Conservation (phyloP, 352 stramenopile species). For the Globisporangium megalacanthum region DNA sequence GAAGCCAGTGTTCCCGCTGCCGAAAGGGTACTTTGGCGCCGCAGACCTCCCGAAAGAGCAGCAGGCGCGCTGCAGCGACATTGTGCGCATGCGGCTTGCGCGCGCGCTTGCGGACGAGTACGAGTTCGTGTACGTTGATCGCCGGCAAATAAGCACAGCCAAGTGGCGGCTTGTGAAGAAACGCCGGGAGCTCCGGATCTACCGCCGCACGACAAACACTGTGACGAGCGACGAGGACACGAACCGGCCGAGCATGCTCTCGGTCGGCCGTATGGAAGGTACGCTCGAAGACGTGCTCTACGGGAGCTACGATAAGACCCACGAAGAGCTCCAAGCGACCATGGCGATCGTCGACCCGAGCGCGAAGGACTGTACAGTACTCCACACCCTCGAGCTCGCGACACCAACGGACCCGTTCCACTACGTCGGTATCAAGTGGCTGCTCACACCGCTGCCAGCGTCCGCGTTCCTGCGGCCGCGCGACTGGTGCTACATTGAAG, state of each 20-base stretch:
- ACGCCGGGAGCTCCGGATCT: slow-evolving; percentile 35
- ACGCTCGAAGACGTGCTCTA: slow-evolving; percentile 48
- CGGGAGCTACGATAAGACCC: slow-evolving; percentile 27
- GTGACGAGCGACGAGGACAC: slow-evolving; percentile 11
- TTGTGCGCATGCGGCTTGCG: slow-evolving; percentile 25
- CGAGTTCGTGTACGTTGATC: slow-evolving; percentile 16
- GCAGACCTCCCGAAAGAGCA: slow-evolving; percentile 23
- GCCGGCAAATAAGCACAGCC: slow-evolving; percentile 23
- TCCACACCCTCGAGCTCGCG: slow-evolving; percentile 34
- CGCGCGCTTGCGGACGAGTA: slow-evolving; percentile 28
- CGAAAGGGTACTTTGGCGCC: slow-evolving; percentile 22
- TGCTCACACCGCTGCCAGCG: slow-evolving; percentile 24
- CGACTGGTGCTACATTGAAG: slow-evolving; percentile 30
- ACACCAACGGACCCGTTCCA: slow-evolving; percentile 32
- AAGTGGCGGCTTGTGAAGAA: slow-evolving; percentile 47
- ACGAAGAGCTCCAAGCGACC: slow-evolving; percentile 32
- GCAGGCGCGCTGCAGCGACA: slow-evolving; percentile 21
- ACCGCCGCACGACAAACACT: slow-evolving; percentile 15
- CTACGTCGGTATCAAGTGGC: slow-evolving; percentile 48
- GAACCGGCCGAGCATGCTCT: slow-evolving; percentile 19
- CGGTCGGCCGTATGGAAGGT: slow-evolving; percentile 31
- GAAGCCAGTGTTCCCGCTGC: slow-evolving; percentile 18
- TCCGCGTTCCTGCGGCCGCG: slow-evolving; percentile 15
- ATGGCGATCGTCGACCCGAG: slow-evolving; percentile 23
- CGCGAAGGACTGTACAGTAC: slow-evolving; percentile 28